Evolutionary conservation across 2,329 filamentous ascomycete species (phyloP).

Genomic region (Penicillium nordicum): DNA sequence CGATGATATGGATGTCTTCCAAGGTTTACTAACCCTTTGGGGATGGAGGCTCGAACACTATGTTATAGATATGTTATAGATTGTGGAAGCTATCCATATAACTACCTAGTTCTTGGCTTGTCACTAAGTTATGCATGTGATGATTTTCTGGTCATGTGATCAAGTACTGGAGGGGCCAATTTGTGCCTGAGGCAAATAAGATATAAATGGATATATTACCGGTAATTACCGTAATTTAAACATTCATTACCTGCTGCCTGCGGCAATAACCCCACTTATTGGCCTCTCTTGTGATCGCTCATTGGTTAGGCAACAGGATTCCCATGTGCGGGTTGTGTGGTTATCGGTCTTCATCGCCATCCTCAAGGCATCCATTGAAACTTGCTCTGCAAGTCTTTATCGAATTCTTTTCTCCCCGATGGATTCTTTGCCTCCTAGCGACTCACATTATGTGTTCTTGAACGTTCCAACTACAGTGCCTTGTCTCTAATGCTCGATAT

Average conservation of each 20-base stretch:
- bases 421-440: conserved; percentile 6
- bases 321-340: conserved; percentile 27
- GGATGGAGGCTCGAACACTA: no score
- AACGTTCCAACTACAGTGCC: conserved; percentile 4
- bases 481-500: conserved; percentile 18
- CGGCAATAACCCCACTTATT: conserved; percentile 23
- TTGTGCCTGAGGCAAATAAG: neutral
- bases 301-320: conserved; percentile 47
- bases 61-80: no score
- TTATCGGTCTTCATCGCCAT: conserved; percentile 24
- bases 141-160: no score
- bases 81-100: no score
- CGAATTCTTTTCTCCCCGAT: conserved; percentile 7
- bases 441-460: conserved; percentile 16
- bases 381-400: conserved; percentile 6
- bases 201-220: neutral
- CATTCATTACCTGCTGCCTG: conserved; percentile 29
- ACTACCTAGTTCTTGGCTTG: no score
- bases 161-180: no score
- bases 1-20: no score
- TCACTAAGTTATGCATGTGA: no score
- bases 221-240: neutral
- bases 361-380: conserved; percentile 21
- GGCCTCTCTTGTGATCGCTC: conserved; percentile 11
- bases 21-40: no score